These are phyloP conservation scores for Myxozyma nipponensis DNA, from an alignment of 805 yeast species.

Conservation along the genomic window DNA sequence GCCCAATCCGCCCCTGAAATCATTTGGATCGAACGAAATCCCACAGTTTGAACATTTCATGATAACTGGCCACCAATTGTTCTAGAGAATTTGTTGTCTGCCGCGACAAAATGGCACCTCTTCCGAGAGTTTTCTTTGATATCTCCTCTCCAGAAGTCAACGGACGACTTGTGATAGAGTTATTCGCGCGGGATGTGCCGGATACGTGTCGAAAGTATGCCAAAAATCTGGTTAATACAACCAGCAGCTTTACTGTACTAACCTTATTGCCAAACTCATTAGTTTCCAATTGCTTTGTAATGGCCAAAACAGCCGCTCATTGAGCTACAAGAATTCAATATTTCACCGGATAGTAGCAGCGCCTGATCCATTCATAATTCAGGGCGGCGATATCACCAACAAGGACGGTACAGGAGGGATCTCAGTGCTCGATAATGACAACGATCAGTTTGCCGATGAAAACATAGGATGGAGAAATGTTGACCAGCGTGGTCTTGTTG, in stretches of 20 bases:
- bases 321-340: constrained; percentile 60
- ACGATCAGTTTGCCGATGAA: constrained; percentile 68
- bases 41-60: too few relatives aligned
- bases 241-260: background rate
- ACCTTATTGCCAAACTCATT: background rate
- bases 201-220: constrained; percentile 25
- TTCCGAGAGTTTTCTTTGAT: constrained; percentile 24
- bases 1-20: too few relatives aligned
- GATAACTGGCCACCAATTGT: too few relatives aligned
- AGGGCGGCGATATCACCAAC: constrained; percentile 77
- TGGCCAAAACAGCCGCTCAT: constrained; percentile 60
- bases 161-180: constrained; percentile 20
- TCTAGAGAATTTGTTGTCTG: too few relatives aligned
- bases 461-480: constrained; percentile 57
- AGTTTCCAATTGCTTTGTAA: constrained; percentile 67
- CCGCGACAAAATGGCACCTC: constrained; percentile 4
- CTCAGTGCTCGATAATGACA: constrained; percentile 66
- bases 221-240: constrained; percentile 16
- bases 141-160: constrained; percentile 11
- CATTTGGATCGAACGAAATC: too few relatives aligned
- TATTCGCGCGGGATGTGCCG: constrained; percentile 16
- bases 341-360: constrained; percentile 68
- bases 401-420: constrained; percentile 64
- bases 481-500: constrained; percentile 58
- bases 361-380: constrained; percentile 61